Conservation (phyloP, 768 basidiomycete species). For the Baorangia bicolor region DNA sequence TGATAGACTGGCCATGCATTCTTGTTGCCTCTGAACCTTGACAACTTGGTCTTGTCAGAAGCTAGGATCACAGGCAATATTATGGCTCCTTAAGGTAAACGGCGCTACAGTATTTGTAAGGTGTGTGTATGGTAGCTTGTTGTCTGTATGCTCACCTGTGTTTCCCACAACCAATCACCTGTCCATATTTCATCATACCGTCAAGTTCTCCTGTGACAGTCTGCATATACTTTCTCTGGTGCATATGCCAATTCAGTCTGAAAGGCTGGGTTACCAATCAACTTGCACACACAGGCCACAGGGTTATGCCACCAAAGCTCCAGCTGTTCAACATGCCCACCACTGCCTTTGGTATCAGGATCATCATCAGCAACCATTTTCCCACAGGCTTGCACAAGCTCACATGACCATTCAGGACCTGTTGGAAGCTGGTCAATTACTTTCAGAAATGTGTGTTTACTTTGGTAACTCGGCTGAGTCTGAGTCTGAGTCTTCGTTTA, state of each 20-base stretch:
- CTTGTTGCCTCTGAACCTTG: background rate
- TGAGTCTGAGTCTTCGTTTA: too few relatives aligned
- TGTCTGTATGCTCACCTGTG: background rate
- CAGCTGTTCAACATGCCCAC: too few relatives aligned
- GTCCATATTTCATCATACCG: background rate
- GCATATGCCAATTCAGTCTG: background rate
- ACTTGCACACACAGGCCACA: background rate
- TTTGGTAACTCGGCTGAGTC: background rate
- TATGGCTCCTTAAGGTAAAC: background rate
- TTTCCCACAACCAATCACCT: background rate
- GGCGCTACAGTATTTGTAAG: background rate
- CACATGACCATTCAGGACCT: background rate
- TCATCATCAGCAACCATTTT: background rate
- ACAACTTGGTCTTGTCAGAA: background rate
- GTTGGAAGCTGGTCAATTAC: background rate
- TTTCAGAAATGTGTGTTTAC: background rate
- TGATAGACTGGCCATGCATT: background rate
- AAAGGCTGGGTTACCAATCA: background rate
- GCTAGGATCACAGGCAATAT: background rate
- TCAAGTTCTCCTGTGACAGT: background rate
- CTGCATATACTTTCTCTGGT: background rate
- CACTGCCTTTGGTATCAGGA: background rate
- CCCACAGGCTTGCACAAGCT: background rate
- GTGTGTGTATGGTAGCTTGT: too few relatives aligned
- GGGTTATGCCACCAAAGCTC: background rate